These are phyloP conservation scores for Fragosphaeria purpurea DNA, from an alignment of 2,329 filamentous ascomycete species.

Conservation along the genomic window DNA sequence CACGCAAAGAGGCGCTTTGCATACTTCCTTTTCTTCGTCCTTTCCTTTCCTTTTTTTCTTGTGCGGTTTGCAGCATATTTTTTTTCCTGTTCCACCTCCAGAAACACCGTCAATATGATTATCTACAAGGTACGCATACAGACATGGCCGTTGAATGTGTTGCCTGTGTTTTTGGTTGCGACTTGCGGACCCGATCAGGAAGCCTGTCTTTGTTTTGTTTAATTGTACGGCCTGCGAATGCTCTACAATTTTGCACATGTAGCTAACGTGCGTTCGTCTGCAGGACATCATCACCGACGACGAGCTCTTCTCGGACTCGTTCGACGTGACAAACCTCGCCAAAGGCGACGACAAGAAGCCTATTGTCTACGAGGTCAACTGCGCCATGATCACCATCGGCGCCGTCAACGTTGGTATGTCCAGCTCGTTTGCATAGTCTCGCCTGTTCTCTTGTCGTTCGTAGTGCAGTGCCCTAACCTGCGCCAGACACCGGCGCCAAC, in stretches of 20 bases:
- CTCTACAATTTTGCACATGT: no score
- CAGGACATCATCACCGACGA: conserved; percentile 85
- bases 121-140: conserved; percentile 53
- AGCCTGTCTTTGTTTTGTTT: not conserved
- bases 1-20: not conserved
- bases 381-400: conserved; percentile 76
- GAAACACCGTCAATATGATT: conserved; percentile 52
- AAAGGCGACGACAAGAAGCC: conserved; percentile 37
- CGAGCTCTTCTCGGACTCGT: conserved; percentile 96
- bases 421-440: not conserved
- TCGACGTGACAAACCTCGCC: conserved; percentile 42
- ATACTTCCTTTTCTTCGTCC: no score
- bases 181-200: no score
- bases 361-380: conserved; percentile 83
- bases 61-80: no score
- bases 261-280: not conserved
- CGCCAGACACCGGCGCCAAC: conserved; percentile 80
- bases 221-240: no score
- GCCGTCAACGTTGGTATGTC: conserved; percentile 61
- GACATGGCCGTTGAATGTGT: no score
- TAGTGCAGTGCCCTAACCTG: not conserved
- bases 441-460: no score
- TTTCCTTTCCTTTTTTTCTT: not conserved
- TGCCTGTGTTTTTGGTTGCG: no score
- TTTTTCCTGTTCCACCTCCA: conserved; percentile 8